These are phyloP conservation scores for Irpex sp. DNA, from an alignment of 1,284 basidiomycete species.

Conservation along the genomic window DNA sequence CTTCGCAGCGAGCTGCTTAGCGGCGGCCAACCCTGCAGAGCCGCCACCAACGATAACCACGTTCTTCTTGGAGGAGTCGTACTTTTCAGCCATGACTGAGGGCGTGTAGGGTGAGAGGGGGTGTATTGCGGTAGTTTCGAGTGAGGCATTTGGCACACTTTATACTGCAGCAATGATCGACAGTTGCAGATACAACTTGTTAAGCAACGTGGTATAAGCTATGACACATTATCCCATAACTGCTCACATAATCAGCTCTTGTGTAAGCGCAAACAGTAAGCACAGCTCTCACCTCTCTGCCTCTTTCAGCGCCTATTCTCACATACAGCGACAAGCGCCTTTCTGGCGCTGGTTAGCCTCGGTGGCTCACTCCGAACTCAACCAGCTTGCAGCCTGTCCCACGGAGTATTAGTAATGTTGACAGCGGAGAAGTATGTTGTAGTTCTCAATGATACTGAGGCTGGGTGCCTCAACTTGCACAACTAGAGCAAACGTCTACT, in stretches of 20 bases:
- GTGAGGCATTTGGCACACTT: no score
- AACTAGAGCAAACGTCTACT: no score
- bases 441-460: no score
- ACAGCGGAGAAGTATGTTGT: no score
- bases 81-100: conserved; percentile 22
- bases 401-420: not conserved
- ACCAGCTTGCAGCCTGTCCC: not conserved
- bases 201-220: not conserved
- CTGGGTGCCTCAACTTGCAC: no score
- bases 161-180: no score
- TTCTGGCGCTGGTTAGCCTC: not conserved
- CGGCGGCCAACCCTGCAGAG: conserved; percentile 25
- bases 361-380: not conserved
- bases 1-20: conserved; percentile 30
- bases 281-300: not conserved
- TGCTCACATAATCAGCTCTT: not conserved
- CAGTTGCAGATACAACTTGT: not conserved
- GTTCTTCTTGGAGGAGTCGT: conserved; percentile 25
- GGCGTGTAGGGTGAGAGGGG: not conserved
- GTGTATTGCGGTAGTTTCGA: no score
- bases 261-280: not conserved
- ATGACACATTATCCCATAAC: not conserved
- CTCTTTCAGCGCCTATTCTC: not conserved
- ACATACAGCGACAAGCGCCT: not conserved
- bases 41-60: conserved; percentile 39